Evolutionary conservation across 2,329 filamentous ascomycete species (phyloP).

Genomic region (Scortechinia acanthostroma): DNA sequence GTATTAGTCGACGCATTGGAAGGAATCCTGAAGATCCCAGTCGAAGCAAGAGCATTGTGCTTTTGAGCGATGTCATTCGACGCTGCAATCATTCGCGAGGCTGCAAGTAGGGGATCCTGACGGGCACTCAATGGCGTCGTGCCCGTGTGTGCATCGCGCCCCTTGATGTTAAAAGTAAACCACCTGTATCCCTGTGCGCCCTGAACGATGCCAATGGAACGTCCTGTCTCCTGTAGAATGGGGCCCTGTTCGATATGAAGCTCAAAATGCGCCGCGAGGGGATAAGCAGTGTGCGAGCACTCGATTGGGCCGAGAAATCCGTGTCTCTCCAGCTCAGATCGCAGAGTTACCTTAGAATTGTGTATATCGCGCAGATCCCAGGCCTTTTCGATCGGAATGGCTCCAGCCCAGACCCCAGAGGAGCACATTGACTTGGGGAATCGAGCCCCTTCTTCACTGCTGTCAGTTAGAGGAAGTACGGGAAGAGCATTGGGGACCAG

Average conservation of each 20-base stretch:
- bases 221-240: conserved; percentile 55
- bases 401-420: conserved; percentile 72
- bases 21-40: conserved; percentile 47
- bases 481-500: too few species aligned
- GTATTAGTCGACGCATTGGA: conserved; percentile 9
- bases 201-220: conserved; percentile 63
- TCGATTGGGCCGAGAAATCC: conserved; percentile 57
- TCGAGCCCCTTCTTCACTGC: conserved; percentile 71
- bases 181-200: conserved; percentile 72
- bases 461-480: too few species aligned
- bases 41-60: conserved; percentile 56
- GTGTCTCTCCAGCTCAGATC: conserved; percentile 63
- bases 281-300: conserved; percentile 41
- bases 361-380: conserved; percentile 55
- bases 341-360: conserved; percentile 54
- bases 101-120: conserved; percentile 62
- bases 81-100: conserved; percentile 60
- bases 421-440: conserved; percentile 71
- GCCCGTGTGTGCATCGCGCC: conserved; percentile 65
- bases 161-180: conserved; percentile 60
- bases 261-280: conserved; percentile 72
- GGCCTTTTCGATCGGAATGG: conserved; percentile 51
- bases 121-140: conserved; percentile 64
- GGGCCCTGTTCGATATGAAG: conserved; percentile 82
- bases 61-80: conserved; percentile 55